Evolutionary conservation across 352 stramenopile species (phyloP).

Genomic region (Phytopythium ostracodes): DNA sequence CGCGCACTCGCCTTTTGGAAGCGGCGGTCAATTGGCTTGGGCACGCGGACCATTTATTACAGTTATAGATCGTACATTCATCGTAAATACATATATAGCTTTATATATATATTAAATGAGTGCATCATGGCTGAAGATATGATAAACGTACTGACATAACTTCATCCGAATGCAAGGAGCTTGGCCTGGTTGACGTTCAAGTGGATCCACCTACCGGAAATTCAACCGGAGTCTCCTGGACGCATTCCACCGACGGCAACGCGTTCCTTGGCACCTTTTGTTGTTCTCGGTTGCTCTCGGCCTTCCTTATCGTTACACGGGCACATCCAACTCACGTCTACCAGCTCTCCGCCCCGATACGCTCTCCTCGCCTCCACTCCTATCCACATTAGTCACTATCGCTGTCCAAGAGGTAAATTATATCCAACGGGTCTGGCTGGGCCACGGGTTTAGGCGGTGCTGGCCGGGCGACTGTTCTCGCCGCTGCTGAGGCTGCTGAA

Average conservation of each 20-base stretch:
- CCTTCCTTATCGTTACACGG: conserved; percentile 3
- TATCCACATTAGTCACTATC: conserved; percentile 47
- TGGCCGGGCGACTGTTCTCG: conserved; percentile 1
- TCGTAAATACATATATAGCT: neutral
- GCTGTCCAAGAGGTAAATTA: conserved; percentile 78
- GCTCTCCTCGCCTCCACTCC: neutral
- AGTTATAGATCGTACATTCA: neutral
- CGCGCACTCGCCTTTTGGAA: neutral
- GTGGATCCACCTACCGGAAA: neutral
- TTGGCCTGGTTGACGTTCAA: conserved; percentile 1
- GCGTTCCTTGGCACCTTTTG: neutral
- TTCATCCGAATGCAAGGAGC: neutral
- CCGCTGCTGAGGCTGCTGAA: neutral
- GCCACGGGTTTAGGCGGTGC: conserved; percentile 14
- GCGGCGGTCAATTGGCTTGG: neutral
- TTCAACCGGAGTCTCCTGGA: neutral
- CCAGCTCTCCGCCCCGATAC: neutral
- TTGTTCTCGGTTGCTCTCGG: neutral
- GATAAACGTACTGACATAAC: neutral
- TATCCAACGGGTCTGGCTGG: conserved; percentile 40
- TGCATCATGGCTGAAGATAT: neutral
- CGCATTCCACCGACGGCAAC: neutral
- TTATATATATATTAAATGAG: neutral
- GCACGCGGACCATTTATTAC: neutral
- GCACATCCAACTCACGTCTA: neutral